Conservation (phyloP, 176 grass and related monocot genomes). For the Thalia dealbata region DNA sequence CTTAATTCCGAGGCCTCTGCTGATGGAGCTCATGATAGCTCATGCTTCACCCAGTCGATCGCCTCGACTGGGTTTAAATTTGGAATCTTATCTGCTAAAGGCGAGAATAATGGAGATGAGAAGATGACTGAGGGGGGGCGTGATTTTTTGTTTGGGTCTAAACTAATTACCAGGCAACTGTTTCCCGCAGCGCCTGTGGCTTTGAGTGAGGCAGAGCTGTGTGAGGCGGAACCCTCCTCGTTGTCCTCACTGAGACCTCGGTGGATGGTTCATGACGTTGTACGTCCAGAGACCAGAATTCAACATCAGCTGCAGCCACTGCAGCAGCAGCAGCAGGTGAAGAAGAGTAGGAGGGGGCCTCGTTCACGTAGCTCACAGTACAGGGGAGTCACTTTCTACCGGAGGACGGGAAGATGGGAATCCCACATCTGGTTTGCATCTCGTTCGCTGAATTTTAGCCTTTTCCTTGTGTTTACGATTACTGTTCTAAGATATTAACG, state of each 20-base stretch:
- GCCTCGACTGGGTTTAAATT: constrained; percentile 34
- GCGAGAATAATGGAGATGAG: constrained; percentile 23
- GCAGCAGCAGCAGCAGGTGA: constrained; percentile 30
- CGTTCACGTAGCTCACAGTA: constrained; percentile 92
- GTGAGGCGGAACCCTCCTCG: not conserved
- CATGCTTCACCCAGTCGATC: constrained; percentile 39
- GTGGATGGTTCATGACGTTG: constrained; percentile 6
- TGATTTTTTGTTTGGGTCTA: constrained; percentile 11
- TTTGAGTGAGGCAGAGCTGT: too few species aligned
- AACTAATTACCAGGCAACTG: constrained; percentile 42
- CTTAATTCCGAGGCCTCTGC: constrained; percentile 57
- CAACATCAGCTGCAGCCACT: constrained; percentile 10
- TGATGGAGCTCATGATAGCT: constrained; percentile 45
- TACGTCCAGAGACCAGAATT: constrained; percentile 9
- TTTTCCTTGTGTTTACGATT: not conserved
- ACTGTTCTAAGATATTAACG: not conserved
- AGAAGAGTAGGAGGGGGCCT: constrained; percentile 79
- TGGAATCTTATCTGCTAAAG: constrained; percentile 37
- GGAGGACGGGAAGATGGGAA: constrained; percentile 95
- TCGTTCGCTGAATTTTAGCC: not conserved
- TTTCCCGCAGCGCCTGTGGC: constrained; percentile 29
- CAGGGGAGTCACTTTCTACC: constrained; percentile 92
- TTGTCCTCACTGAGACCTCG: constrained; percentile 16
- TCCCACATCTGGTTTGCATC: constrained; percentile 80
- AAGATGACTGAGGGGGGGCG: constrained; percentile 25